phyloP scores from a whole-genome alignment of 2,329 filamentous ascomycete species.

The Polytolypa hystricis region DNA sequence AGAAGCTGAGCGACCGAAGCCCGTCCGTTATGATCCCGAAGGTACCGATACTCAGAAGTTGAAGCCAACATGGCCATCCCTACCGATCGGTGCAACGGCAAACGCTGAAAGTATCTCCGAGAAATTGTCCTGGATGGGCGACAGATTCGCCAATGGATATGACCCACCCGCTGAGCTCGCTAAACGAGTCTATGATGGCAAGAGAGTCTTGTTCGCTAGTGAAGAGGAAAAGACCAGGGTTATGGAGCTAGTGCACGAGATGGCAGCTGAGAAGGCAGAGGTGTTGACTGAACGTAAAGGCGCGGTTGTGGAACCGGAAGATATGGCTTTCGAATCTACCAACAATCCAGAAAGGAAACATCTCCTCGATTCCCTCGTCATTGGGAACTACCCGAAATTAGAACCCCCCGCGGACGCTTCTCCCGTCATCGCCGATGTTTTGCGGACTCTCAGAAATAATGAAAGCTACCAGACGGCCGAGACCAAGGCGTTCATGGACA shows the following conservation, averaged over 20 bases:
- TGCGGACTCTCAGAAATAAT: constrained; percentile 30
- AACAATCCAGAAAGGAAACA: constrained; percentile 17
- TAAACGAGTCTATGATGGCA: constrained; percentile 25
- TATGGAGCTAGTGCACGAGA: constrained; percentile 23
- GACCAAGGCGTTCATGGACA: constrained; percentile 25
- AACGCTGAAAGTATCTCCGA: constrained; percentile 22
- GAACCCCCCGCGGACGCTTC: constrained; percentile 9
- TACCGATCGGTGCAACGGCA: constrained; percentile 21
- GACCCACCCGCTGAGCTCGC: constrained; percentile 27
- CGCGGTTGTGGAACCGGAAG: constrained; percentile 25
- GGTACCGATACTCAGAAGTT: constrained; percentile 22
- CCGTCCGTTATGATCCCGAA: constrained; percentile 26
- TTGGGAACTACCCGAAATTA: constrained; percentile 23
- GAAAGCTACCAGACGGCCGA: constrained; percentile 30
- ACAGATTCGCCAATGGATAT: constrained; percentile 25
- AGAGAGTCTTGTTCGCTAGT: constrained; percentile 27
- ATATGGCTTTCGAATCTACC: constrained; percentile 19
- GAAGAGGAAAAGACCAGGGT: constrained; percentile 28
- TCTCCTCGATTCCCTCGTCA: constrained; percentile 23
- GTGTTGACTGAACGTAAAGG: constrained; percentile 26
- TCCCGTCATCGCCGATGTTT: constrained; percentile 22
- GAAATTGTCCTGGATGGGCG: constrained; percentile 25
- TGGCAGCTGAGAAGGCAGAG: constrained; percentile 24
- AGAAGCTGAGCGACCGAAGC: constrained; percentile 19
- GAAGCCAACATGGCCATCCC: constrained; percentile 29